These are phyloP conservation scores for Mortierella sp. DNA, from an alignment of 371 early-diverging fungal genomes.

Conservation along the genomic window DNA sequence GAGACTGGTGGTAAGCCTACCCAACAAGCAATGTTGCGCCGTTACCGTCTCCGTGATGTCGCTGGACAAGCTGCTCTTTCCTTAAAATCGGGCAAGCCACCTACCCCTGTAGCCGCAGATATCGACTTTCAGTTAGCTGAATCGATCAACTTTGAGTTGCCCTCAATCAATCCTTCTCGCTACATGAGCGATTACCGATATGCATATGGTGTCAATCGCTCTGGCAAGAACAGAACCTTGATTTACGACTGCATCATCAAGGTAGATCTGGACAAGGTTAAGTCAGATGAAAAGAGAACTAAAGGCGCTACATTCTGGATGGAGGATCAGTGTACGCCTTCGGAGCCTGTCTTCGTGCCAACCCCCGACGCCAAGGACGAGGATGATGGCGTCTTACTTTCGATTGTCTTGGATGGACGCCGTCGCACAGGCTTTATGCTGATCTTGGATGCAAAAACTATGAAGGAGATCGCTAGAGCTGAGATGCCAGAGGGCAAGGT, in stretches of 20 bases:
- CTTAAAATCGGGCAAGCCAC: neutral
- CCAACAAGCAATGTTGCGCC: slow-evolving; percentile 47
- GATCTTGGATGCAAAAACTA: slow-evolving; percentile 64
- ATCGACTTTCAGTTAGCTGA: slow-evolving; percentile 32
- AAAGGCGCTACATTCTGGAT: slow-evolving; percentile 54
- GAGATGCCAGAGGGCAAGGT: slow-evolving; percentile 60
- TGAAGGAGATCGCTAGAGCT: slow-evolving; percentile 67
- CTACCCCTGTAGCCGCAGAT: slow-evolving; percentile 34
- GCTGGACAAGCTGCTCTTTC: slow-evolving; percentile 26
- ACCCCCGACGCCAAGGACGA: slow-evolving; percentile 60
- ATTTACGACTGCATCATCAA: slow-evolving; percentile 61
- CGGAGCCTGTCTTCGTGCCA: slow-evolving; percentile 76
- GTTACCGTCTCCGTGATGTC: slow-evolving; percentile 36
- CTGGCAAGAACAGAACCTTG: slow-evolving; percentile 61
- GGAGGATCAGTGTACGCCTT: slow-evolving; percentile 61
- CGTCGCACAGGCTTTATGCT: slow-evolving; percentile 62
- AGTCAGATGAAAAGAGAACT: slow-evolving; percentile 24
- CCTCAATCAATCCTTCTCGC: slow-evolving; percentile 66
- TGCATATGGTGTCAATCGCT: slow-evolving; percentile 63
- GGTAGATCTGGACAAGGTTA: slow-evolving; percentile 56
- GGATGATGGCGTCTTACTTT: slow-evolving; percentile 74
- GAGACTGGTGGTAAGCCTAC: slow-evolving; percentile 42
- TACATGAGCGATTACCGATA: slow-evolving; percentile 64
- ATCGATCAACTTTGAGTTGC: slow-evolving; percentile 64
- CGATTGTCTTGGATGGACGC: slow-evolving; percentile 61